Evolutionary conservation across 805 yeast genomes (phyloP).

Genomic region (Yarrowia sp.): DNA sequence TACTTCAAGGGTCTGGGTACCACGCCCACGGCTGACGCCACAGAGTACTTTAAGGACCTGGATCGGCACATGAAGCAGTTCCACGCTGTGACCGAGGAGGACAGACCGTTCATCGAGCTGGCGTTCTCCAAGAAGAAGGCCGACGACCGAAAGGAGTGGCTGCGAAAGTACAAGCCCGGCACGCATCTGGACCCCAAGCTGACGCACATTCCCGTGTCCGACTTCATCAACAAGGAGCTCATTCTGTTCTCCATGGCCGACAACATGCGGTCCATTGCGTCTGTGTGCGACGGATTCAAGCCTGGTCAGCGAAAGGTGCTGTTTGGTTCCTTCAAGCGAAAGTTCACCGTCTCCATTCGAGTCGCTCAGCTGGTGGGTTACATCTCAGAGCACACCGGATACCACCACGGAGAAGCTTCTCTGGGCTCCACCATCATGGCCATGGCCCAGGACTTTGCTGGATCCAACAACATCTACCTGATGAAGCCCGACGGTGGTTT

Average conservation of each 20-base stretch:
- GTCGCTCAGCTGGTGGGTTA: conserved; percentile 90
- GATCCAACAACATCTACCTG: conserved; percentile 82
- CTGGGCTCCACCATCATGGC: conserved; percentile 88
- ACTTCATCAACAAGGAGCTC: conserved; percentile 91
- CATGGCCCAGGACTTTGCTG: conserved; percentile 91
- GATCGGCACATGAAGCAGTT: conserved; percentile 84
- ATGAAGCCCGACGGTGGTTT: conserved; percentile 91
- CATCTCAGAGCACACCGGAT: conserved; percentile 82
- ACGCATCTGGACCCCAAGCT: conserved; percentile 82
- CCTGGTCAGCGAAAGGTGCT: conserved; percentile 96
- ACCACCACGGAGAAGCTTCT: conserved; percentile 93
- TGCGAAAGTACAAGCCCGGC: conserved; percentile 86
- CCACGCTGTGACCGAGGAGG: conserved; percentile 71
- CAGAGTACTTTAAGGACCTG: conserved; percentile 81
- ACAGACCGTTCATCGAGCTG: conserved; percentile 73
- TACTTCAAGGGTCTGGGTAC: conserved; percentile 99
- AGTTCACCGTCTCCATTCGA: conserved; percentile 71
- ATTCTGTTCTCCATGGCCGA: conserved; percentile 96
- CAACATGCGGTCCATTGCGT: conserved; percentile 91
- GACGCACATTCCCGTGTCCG: conserved; percentile 79
- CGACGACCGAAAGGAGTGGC: conserved; percentile 96
- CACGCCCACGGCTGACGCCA: conserved; percentile 74
- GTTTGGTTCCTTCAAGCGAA: conserved; percentile 82
- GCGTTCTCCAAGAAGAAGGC: conserved; percentile 95
- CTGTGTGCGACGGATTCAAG: conserved; percentile 89